Conservation (phyloP, 2,329 filamentous ascomycete species). For the Blastomyces percursus region DNA sequence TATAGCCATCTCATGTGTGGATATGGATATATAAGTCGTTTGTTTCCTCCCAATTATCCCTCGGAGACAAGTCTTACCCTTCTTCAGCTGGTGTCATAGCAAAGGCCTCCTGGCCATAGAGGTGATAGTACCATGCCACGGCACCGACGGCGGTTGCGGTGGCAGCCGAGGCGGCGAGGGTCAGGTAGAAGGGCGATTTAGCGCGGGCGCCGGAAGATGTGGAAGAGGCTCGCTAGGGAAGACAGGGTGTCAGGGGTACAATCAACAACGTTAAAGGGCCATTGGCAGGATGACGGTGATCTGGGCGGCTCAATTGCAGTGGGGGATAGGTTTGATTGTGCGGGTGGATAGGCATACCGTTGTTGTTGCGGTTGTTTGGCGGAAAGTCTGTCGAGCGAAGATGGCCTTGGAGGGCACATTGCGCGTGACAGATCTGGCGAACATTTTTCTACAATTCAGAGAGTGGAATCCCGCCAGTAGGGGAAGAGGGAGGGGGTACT, state of each 20-base stretch:
- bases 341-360: conserved; percentile 53
- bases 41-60: not conserved
- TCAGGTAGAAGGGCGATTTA: conserved; percentile 66
- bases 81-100: conserved; percentile 93
- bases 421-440: conserved; percentile 85
- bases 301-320: conserved; percentile 7
- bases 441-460: conserved; percentile 55
- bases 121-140: conserved; percentile 93
- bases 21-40: not conserved
- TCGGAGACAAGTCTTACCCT: conserved; percentile 64
- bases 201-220: conserved; percentile 54
- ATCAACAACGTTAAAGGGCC: conserved; percentile 14
- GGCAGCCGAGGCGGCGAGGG: conserved; percentile 74
- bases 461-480: conserved; percentile 21
- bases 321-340: not conserved
- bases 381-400: conserved; percentile 61
- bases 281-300: not conserved
- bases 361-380: conserved; percentile 65
- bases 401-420: conserved; percentile 74
- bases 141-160: conserved; percentile 79
- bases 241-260: not conserved
- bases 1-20: not conserved
- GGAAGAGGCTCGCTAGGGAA: conserved; percentile 53
- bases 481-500: conserved; percentile 18
- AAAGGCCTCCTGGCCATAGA: conserved; percentile 78